A percentile compares a stretch with the other conserved stretches of the same genome.
These are phyloP conservation scores for Monosporascus sp. DNA, from an alignment of 2,329 filamentous ascomycete genomes.

Conservation along the genomic window DNA sequence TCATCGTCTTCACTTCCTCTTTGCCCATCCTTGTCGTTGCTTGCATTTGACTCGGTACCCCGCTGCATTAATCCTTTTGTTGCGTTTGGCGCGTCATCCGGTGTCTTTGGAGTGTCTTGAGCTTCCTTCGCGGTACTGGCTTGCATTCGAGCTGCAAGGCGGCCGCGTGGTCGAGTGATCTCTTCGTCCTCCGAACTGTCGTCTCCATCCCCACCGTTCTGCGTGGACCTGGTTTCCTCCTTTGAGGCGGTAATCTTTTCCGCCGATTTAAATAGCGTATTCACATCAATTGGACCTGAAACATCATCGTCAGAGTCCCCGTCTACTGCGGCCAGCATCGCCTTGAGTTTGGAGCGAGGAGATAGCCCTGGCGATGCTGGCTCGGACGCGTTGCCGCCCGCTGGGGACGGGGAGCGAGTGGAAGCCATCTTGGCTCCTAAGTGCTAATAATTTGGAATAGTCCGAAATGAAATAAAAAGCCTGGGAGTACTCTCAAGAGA, in stretches of 20 bases:
- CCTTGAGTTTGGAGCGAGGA: slow-evolving; percentile 51
- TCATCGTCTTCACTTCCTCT: slow-evolving; percentile 19
- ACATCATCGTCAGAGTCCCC: slow-evolving; percentile 42
- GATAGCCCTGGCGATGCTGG: slow-evolving; percentile 42
- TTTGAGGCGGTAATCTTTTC: slow-evolving; percentile 12
- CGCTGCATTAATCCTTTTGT: slow-evolving; percentile 1
- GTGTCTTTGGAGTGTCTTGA: slow-evolving; percentile 4
- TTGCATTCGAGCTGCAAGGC: slow-evolving; percentile 30
- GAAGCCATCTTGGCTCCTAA: slow-evolving; percentile 41
- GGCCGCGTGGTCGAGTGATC: slow-evolving; percentile 35
- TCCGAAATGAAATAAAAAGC: slow-evolving; percentile 1
- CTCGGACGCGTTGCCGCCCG: slow-evolving; percentile 33
- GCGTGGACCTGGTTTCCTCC: slow-evolving; percentile 9
- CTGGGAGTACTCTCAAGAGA: slow-evolving; percentile 8
- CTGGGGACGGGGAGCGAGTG: slow-evolving; percentile 40
- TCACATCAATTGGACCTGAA: slow-evolving; percentile 17
- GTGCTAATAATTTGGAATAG: slow-evolving; percentile 3
- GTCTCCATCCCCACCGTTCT: slow-evolving; percentile 26
- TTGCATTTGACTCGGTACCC: slow-evolving; percentile 5
- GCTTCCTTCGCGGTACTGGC: slow-evolving; percentile 11
- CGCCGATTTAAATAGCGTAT: slow-evolving; percentile 18
- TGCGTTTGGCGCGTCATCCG: neutral
- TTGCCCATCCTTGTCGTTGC: slow-evolving; percentile 7
- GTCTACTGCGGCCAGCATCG: slow-evolving; percentile 47
- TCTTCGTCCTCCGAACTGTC: slow-evolving; percentile 38